Evolutionary conservation across 345 rosid species (phyloP), one percentile per base, ranked within the genome.

Genomic region (Camelina neglecta): DNA sequence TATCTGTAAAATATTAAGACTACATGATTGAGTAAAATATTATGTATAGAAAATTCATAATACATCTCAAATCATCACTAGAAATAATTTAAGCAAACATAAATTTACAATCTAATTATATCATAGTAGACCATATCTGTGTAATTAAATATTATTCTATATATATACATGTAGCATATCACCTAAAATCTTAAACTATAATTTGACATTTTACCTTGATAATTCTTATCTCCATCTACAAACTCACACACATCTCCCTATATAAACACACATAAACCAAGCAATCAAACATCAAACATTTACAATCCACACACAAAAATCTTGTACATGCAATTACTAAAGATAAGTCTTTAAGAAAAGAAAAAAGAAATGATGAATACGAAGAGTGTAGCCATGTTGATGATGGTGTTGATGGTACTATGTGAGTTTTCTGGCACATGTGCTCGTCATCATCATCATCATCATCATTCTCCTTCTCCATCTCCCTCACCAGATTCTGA

Each of bases 361-460:
- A 6, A 35, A 35, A 35, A 33, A 33, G 29, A 38, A 39, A 42
- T 38, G 75, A 39, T 38, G 61, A 72, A 72, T 16, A 60, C 53
- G 38, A 72, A 71, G 20, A 72, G 21, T 50, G 8, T 61, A 36
- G 51, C 60, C 50, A 61, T 61, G 53, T 47, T 71, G 47, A 38
- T 72, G 60, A 50, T 60, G 39, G 61, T 11, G 29, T 62, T 72
- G 76, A 62, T 72, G 21, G 44, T 73, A 12, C 13, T 18, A 18
- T 18, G 18, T 18, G 18, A 18, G 18, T 18, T 18, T 18, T 18
- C 18, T 18, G 18, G 18, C 18, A 18, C 18, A 18, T 18, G 18
- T 18, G 18, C 76, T 11, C 10, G 29, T 26, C 29, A 3, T 39
- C 38, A 20, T 72, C 60, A 3, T 39, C 38, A 20, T 72, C 60